Percentiles rank a stretch among this genome's conserved stretches.
phyloP scores from a whole-genome alignment of 768 basidiomycete genomes.

The Auricularia sp. region DNA sequence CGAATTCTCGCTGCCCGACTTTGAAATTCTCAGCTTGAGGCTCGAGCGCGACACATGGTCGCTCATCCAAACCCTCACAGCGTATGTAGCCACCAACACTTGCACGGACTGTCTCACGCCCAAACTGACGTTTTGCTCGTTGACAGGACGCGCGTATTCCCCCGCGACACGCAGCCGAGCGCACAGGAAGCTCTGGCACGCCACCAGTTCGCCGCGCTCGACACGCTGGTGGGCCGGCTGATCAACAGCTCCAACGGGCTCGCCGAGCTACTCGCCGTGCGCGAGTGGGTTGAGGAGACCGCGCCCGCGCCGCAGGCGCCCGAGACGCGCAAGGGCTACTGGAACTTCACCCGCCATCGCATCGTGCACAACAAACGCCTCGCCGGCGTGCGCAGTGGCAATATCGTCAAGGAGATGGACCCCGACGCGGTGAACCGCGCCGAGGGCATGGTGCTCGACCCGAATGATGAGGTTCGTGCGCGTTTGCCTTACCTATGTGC shows the following conservation, averaged over 20 bases:
- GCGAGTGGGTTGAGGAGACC: slow-evolving; percentile 83
- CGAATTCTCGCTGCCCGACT: slow-evolving; percentile 11
- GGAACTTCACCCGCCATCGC: slow-evolving; percentile 70
- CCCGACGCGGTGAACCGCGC: slow-evolving; percentile 65
- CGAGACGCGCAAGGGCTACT: slow-evolving; percentile 73
- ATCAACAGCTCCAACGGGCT: slow-evolving; percentile 59
- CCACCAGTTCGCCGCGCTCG: slow-evolving; percentile 75
- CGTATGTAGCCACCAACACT: slow-evolving; percentile 47
- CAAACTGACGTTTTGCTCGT: neutral
- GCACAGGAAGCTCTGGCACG: slow-evolving; percentile 45
- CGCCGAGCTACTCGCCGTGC: slow-evolving; percentile 66
- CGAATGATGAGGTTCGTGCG: slow-evolving; percentile 64
- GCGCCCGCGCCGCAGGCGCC: slow-evolving; percentile 51
- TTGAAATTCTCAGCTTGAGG: slow-evolving; percentile 52
- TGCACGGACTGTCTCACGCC: neutral
- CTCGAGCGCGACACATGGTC: slow-evolving; percentile 80
- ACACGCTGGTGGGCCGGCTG: slow-evolving; percentile 63
- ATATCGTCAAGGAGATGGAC: slow-evolving; percentile 60
- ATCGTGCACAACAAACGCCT: slow-evolving; percentile 55
- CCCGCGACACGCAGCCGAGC: slow-evolving; percentile 26
- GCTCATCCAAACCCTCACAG: slow-evolving; percentile 58
- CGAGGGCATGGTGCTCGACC: slow-evolving; percentile 50
- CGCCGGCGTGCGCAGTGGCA: slow-evolving; percentile 32
- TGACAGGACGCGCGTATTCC: neutral
- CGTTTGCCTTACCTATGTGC: neutral